Evolutionary conservation across 371 early-diverging fungal genomes (phyloP).

Genomic region (Mycotypha africana): DNA sequence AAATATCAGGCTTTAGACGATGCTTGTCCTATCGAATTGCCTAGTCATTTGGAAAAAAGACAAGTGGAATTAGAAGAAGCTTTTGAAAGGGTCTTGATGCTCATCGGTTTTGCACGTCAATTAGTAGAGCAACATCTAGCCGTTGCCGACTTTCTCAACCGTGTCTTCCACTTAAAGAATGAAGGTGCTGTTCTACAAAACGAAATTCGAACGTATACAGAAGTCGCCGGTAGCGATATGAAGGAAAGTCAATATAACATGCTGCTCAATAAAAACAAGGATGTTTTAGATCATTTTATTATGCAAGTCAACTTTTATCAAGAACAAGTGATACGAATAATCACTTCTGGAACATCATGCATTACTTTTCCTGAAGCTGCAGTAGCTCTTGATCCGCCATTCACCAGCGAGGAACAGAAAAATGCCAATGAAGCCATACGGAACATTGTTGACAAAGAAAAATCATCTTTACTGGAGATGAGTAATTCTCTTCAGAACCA

Average conservation of each 20-base stretch:
- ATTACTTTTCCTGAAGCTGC: conserved; percentile 32
- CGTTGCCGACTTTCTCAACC: conserved; percentile 29
- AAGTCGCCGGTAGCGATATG: too few relatives aligned
- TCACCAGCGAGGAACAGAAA: conserved; percentile 24
- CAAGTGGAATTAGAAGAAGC: conserved; percentile 42
- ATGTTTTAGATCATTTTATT: too few relatives aligned
- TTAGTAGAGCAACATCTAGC: conserved; percentile 41
- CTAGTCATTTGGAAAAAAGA: conserved; percentile 35
- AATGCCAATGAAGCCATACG: conserved; percentile 32
- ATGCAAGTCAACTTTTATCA: too few relatives aligned
- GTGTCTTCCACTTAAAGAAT: conserved; percentile 18
- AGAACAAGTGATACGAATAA: conserved; percentile 25
- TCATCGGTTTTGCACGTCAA: conserved; percentile 35
- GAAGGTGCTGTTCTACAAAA: conserved; percentile 21
- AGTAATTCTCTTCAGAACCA: too few relatives aligned
- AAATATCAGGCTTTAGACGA: conserved; percentile 46
- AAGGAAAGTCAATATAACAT: too few relatives aligned
- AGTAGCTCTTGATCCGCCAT: conserved; percentile 17
- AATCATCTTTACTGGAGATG: conserved; percentile 26
- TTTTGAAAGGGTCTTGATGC: conserved; percentile 30
- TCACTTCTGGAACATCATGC: conserved; percentile 21
- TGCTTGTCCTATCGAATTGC: conserved; percentile 29
- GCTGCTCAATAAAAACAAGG: too few relatives aligned
- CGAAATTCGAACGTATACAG: conserved; percentile 14
- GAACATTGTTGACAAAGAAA: conserved; percentile 23